Evolutionary conservation across 805 yeast genomes (phyloP).

Genomic region (Candida endomychidarum): DNA sequence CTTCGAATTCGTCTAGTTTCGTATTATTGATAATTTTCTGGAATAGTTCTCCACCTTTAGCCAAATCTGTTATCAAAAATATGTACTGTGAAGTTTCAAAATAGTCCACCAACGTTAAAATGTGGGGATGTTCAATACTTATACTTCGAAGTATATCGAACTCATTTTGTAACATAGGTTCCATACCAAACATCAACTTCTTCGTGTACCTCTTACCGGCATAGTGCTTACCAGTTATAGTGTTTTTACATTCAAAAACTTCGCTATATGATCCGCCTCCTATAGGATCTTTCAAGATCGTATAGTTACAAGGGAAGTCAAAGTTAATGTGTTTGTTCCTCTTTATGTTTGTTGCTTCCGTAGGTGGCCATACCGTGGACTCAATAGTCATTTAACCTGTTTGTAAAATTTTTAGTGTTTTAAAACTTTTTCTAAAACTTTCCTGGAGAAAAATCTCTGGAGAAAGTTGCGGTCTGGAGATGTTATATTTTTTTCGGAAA

Average conservation of each 20-base stretch:
- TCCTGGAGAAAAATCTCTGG: conserved; percentile 5
- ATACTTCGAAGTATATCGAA: conserved; percentile 53
- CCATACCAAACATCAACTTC: conserved; percentile 51
- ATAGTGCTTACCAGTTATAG: conserved; percentile 40
- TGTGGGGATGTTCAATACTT: conserved; percentile 51
- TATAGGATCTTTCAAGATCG: conserved; percentile 27
- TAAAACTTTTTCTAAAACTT: neutral
- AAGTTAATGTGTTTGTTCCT: conserved; percentile 15
- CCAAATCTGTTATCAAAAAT: conserved; percentile 63
- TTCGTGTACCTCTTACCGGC: conserved; percentile 58
- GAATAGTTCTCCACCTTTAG: conserved; percentile 67
- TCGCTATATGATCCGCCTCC: conserved; percentile 52
- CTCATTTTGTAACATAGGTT: conserved; percentile 57
- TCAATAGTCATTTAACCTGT: conserved; percentile 1
- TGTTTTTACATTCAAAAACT: conserved; percentile 50
- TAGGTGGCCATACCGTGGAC: conserved; percentile 23
- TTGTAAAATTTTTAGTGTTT: too few species aligned
- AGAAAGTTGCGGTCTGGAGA: conserved; percentile 7
- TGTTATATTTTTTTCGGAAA: conserved; percentile 9
- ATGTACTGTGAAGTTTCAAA: conserved; percentile 64
- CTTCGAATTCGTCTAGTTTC: conserved; percentile 46
- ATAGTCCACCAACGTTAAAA: conserved; percentile 63
- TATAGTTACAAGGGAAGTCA: conserved; percentile 32
- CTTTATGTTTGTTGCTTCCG: conserved; percentile 17
- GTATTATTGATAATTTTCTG: conserved; percentile 53